Conservation (phyloP, 2,329 filamentous ascomycete species). For the Pseudogymnoascus sp. region DNA sequence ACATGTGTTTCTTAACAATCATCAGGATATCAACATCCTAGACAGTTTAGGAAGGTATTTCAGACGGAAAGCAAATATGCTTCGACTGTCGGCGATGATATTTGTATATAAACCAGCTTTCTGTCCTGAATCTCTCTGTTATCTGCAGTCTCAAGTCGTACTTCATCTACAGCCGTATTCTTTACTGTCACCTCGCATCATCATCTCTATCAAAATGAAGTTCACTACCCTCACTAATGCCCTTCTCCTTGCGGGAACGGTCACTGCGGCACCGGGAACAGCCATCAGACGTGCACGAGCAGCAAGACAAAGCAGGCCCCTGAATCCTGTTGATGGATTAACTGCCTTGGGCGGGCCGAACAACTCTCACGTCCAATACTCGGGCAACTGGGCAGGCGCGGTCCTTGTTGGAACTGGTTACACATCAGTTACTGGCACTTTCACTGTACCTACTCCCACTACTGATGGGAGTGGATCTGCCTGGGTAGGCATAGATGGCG, state of each 20-base stretch:
- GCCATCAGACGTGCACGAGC: slow-evolving; percentile 35
- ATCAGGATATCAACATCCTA: background rate
- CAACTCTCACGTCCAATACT: slow-evolving; percentile 43
- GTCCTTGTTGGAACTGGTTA: slow-evolving; percentile 46
- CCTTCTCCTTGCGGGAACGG: slow-evolving; percentile 37
- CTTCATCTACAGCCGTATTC: background rate
- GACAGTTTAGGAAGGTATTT: slow-evolving; percentile 4
- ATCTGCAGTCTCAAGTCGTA: background rate
- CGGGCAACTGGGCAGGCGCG: slow-evolving; percentile 54
- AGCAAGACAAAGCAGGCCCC: slow-evolving; percentile 23
- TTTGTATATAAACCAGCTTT: background rate
- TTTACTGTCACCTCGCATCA: background rate
- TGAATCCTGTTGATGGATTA: slow-evolving; percentile 31
- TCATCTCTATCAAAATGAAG: slow-evolving; percentile 41
- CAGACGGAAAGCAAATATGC: background rate
- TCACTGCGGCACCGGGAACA: slow-evolving; percentile 40
- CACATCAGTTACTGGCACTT: slow-evolving; percentile 47
- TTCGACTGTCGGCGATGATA: background rate
- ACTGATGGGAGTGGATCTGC: slow-evolving; percentile 43
- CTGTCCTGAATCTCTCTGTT: background rate
- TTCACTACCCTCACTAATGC: slow-evolving; percentile 35
- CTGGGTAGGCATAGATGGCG: slow-evolving; percentile 58
- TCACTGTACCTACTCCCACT: slow-evolving; percentile 47
- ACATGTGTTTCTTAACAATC: background rate
- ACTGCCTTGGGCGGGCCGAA: slow-evolving; percentile 28